phyloP scores from a whole-genome alignment of 2,329 filamentous ascomycete species.

The Emericellopsis cladophorae region DNA sequence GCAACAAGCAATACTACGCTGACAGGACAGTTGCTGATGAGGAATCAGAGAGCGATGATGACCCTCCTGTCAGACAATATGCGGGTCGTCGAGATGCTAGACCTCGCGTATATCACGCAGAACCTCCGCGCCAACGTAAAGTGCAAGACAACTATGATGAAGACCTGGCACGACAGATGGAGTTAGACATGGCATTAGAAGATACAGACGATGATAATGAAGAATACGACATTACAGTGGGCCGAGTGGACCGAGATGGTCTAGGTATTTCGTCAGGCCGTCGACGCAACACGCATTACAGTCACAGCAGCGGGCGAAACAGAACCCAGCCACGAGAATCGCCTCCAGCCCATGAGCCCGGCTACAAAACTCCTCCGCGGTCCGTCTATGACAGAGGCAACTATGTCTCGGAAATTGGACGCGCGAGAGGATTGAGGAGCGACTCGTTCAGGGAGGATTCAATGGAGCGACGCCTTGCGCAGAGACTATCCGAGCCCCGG shows the following conservation, averaged over 20 bases:
- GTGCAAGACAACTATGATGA: constrained; percentile 34
- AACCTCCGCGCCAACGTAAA: constrained; percentile 30
- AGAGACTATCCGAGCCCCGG: neutral
- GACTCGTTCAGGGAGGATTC: neutral
- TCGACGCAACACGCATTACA: neutral
- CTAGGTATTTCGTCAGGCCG: neutral
- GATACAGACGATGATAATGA: constrained; percentile 11
- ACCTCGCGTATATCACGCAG: constrained; percentile 23
- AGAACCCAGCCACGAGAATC: neutral
- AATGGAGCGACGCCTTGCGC: neutral
- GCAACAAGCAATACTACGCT: constrained; percentile 48
- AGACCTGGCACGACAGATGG: constrained; percentile 22
- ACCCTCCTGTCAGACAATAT: neutral
- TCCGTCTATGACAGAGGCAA: neutral
- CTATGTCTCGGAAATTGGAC: neutral
- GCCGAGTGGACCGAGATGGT: neutral
- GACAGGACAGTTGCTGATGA: neutral
- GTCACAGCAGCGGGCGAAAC: neutral
- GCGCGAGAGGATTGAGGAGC: neutral
- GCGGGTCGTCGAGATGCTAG: neutral
- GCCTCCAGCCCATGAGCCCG: neutral
- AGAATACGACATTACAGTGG: constrained; percentile 7
- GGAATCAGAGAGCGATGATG: neutral
- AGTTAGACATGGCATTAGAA: constrained; percentile 14
- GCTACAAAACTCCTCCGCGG: neutral